Evolutionary conservation across 2,329 filamentous ascomycete species (phyloP).

Genomic region (Chalaropsis ovoidea): DNA sequence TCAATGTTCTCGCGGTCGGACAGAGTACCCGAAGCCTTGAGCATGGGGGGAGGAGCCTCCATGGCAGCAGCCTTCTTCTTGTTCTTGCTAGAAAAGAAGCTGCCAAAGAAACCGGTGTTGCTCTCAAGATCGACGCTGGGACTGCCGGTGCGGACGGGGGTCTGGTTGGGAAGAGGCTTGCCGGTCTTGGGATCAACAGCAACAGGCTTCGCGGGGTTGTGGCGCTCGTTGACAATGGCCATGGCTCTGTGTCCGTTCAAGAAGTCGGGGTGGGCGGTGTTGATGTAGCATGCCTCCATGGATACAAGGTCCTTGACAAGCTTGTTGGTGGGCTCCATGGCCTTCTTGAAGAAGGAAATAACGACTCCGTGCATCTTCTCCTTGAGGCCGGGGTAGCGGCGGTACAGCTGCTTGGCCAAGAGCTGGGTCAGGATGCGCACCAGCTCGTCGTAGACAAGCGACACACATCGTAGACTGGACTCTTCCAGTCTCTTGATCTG

Average conservation of each 20-base stretch:
- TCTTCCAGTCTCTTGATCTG: conserved; percentile 96
- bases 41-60: conserved; percentile 83
- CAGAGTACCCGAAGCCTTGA: conserved; percentile 88
- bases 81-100: conserved; percentile 98
- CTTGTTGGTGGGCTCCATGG: conserved; percentile 97
- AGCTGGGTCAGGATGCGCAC: conserved; percentile 90
- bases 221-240: conserved; percentile 93
- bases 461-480: conserved; percentile 93
- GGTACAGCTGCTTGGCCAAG: conserved; percentile 78
- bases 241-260: conserved; percentile 95
- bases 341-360: conserved; percentile 92
- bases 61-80: conserved; percentile 99
- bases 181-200: conserved; percentile 98
- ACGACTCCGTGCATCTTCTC: conserved; percentile 94
- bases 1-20: conserved; percentile 92
- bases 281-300: conserved; percentile 97
- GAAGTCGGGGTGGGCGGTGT: conserved; percentile 96
- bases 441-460: conserved; percentile 91
- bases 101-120: conserved; percentile 86
- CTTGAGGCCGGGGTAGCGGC: conserved; percentile 86
- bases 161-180: conserved; percentile 66
- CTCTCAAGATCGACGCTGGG: conserved; percentile 51
- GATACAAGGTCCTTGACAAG: conserved; percentile 82
- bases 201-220: conserved; percentile 69
- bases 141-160: conserved; percentile 63